phyloP scores from a whole-genome alignment of 768 basidiomycete species.

The Candolleomyces eurysporus region DNA sequence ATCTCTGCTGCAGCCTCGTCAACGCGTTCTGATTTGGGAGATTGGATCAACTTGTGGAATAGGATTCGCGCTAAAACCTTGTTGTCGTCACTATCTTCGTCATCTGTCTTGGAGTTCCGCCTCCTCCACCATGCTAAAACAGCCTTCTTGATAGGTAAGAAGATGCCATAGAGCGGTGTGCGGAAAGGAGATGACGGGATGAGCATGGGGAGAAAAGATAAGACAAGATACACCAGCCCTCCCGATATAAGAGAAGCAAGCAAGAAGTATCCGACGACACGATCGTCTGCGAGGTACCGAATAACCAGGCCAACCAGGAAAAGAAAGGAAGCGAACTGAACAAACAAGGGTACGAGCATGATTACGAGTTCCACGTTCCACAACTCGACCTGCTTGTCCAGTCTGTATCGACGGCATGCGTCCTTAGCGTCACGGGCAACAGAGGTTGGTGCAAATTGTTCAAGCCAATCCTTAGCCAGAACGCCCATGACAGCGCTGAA shows the following conservation, averaged over 20 bases:
- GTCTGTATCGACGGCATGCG: conserved; percentile 16
- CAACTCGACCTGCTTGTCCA: conserved; percentile 14
- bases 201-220: neutral
- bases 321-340: conserved; percentile 17
- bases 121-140: too few species aligned
- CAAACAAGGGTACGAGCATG: conserved; percentile 12
- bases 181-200: neutral
- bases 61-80: too few species aligned
- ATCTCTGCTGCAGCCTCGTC: neutral
- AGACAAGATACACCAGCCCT: neutral
- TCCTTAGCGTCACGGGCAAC: conserved; percentile 11
- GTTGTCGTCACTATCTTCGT: too few species aligned
- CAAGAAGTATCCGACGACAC: neutral
- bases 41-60: neutral
- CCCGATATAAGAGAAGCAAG: neutral
- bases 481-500: conserved; percentile 25
- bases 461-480: conserved; percentile 19
- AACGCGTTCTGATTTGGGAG: too few species aligned
- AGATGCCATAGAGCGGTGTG: neutral
- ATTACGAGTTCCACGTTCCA: conserved; percentile 15
- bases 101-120: too few species aligned
- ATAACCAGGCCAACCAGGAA: conserved; percentile 18
- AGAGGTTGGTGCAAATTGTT: conserved; percentile 12
- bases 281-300: neutral
- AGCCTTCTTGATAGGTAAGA: too few species aligned